Evolutionary conservation across 129 eudicot species (phyloP).

Genomic region (Lactuca sativa): DNA sequence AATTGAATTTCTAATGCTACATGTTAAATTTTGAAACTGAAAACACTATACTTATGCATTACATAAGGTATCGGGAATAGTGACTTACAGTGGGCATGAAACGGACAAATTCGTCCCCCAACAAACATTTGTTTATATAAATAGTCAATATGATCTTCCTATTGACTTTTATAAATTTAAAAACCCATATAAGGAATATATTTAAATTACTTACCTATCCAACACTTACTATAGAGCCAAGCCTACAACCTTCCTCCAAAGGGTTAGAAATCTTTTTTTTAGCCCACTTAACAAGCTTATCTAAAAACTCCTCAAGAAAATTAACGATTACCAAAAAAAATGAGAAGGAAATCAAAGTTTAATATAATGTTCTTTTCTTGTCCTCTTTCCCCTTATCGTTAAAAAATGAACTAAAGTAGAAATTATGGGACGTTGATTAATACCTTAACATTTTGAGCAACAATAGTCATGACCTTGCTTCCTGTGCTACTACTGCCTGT

Average conservation of each 20-base stretch:
- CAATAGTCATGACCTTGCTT: constrained; percentile 91
- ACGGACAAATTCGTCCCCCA: too few relatives aligned
- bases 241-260: constrained; percentile 85
- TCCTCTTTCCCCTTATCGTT: too few relatives aligned
- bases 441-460: constrained; percentile 89
- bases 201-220: constrained; percentile 54
- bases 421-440: not conserved
- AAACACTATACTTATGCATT: too few relatives aligned
- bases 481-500: constrained; percentile 96
- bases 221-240: constrained; percentile 74
- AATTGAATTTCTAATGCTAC: too few relatives aligned
- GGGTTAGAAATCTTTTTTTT: constrained; percentile 86
- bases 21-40: too few relatives aligned
- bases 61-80: too few relatives aligned
- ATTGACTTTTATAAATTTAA: too few relatives aligned
- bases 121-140: too few relatives aligned
- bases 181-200: too few relatives aligned
- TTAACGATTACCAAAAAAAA: not conserved
- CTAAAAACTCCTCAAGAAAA: constrained; percentile 57
- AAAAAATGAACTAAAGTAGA: not conserved
- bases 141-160: too few relatives aligned
- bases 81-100: too few relatives aligned
- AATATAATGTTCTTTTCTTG: too few relatives aligned
- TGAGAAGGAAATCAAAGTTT: not conserved
- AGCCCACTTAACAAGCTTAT: constrained; percentile 69